Percentiles rank a stretch among this genome's conserved stretches.
Evolutionary conservation across 2,329 filamentous ascomycete species (phyloP).

Genomic region (Pseudogymnoascus sp.): DNA sequence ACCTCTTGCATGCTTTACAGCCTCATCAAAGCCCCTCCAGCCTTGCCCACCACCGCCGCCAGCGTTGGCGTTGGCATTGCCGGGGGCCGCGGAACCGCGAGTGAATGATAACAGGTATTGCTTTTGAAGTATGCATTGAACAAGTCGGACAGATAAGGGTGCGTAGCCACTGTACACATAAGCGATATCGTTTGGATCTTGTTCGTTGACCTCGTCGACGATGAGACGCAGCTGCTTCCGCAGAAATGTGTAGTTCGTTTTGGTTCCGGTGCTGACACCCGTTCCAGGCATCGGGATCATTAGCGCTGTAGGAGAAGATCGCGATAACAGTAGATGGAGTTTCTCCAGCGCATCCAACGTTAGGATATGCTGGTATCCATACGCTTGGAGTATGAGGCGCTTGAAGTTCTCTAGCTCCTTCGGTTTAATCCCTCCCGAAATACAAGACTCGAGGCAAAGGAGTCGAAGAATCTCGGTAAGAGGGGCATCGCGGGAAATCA

Average conservation of each 20-base stretch:
- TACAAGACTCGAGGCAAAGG: slow-evolving; percentile 84
- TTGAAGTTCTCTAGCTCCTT: slow-evolving; percentile 88
- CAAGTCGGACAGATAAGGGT: slow-evolving; percentile 79
- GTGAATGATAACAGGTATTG: slow-evolving; percentile 67
- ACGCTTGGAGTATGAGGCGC: slow-evolving; percentile 79
- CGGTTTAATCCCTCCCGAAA: slow-evolving; percentile 79
- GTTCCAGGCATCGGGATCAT: slow-evolving; percentile 69
- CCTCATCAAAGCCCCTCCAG: slow-evolving; percentile 90
- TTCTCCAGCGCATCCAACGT: slow-evolving; percentile 86
- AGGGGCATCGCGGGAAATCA: slow-evolving; percentile 82
- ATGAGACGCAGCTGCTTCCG: slow-evolving; percentile 83
- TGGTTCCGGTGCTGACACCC: slow-evolving; percentile 49
- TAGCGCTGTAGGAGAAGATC: slow-evolving; percentile 68
- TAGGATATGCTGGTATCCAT: slow-evolving; percentile 89
- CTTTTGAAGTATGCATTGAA: slow-evolving; percentile 92
- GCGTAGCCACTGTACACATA: slow-evolving; percentile 98
- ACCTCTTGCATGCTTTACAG: slow-evolving; percentile 78
- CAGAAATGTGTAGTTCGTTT: slow-evolving; percentile 85
- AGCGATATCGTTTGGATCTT: slow-evolving; percentile 88
- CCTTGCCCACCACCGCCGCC: slow-evolving; percentile 59
- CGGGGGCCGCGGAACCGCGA: slow-evolving; percentile 49
- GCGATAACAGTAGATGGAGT: slow-evolving; percentile 74
- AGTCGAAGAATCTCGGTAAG: slow-evolving; percentile 76
- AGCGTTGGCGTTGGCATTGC: slow-evolving; percentile 41
- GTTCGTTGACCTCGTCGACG: slow-evolving; percentile 93